Evolutionary conservation across 495 filamentous ascomycete species (phyloP), one percentile per base, ranked within the genome.

Genomic region (Trichocladium uniseriatum): DNA sequence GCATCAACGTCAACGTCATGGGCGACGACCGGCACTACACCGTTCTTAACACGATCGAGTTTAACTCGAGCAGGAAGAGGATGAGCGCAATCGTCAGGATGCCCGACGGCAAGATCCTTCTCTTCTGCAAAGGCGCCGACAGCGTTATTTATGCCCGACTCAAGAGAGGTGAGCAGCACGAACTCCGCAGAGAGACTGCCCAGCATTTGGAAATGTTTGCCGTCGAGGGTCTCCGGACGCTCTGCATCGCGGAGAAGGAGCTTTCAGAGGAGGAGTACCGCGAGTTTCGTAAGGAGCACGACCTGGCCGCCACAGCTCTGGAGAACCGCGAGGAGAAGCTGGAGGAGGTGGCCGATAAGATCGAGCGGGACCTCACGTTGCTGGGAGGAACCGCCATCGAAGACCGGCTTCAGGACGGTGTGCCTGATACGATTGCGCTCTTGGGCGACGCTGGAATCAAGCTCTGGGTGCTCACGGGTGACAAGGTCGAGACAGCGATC

Each of bases 401-500:
- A 64, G 94, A 99, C 74, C 80, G 90, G 63, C 73, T 99, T 37
- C 94, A 99, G 66, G 92, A 97, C 56, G 94, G 92, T 53, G 94
- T 99, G 13, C 94, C 94, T 9, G 94, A 96, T 58, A 91, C 94
- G 2, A 99, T 99, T 55, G 86, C 85, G 47, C 69, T 99, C 41
- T 81, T 99, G 45, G 91, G 84, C 34, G 82, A 89, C 49, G 94
- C 94, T 42, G 94, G 94, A 51, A 96, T 99, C 68, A 99, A 99
- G 63, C 79, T 99, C n/a, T 99, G 94, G 94, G 94, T 99, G 48
- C 71, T 99, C 38, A 99, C 94, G 28, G 94, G 94, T 47, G 94
- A 99, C 72, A 99, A 96, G 69, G 91, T 97, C 40, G 94, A 97
- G 67, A 99, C 94, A 40, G 94, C 94, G 36, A 97, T 99, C 78